Percentiles rank a stretch among this genome's conserved stretches.
Evolutionary conservation across 768 basidiomycete species (phyloP).

Genomic region (Mycena belliarum): DNA sequence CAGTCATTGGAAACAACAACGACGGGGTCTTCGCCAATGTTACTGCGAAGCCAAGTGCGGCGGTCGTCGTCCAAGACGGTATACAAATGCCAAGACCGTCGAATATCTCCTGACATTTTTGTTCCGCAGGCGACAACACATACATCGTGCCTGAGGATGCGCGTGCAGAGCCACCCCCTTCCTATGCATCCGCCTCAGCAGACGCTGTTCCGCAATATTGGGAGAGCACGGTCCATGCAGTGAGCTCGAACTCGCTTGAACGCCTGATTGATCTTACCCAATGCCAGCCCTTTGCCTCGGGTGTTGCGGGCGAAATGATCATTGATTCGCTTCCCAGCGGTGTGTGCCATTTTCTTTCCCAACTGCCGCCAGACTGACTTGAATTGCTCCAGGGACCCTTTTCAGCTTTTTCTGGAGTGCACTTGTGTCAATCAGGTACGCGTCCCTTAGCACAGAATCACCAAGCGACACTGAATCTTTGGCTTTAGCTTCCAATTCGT

Average conservation of each 20-base stretch:
- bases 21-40: conserved; percentile 97
- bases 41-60: conserved; percentile 78
- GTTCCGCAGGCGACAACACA: conserved; percentile 66
- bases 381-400: conserved; percentile 71
- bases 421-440: conserved; percentile 89
- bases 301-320: conserved; percentile 75
- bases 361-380: too few species aligned
- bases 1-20: conserved; percentile 58
- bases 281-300: conserved; percentile 57
- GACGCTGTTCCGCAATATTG: conserved; percentile 98
- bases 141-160: conserved; percentile 81
- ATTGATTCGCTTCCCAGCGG: conserved; percentile 75
- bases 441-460: too few species aligned
- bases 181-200: conserved; percentile 88
- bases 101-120: not conserved
- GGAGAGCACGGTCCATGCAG: conserved; percentile 93
- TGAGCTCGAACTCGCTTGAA: not conserved
- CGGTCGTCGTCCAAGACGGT: conserved; percentile 64
- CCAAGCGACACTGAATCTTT: too few species aligned
- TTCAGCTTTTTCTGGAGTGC: conserved; percentile 92
- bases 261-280: not conserved
- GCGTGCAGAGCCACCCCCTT: conserved; percentile 84
- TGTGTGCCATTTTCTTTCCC: too few species aligned
- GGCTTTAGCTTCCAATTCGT: conserved; percentile 81
- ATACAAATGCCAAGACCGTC: not conserved